Percentiles rank a stretch among this genome's conserved stretches.
Conservation (phyloP, 2,329 filamentous ascomycete genomes). For the Trichoderma atroviride region DNA sequence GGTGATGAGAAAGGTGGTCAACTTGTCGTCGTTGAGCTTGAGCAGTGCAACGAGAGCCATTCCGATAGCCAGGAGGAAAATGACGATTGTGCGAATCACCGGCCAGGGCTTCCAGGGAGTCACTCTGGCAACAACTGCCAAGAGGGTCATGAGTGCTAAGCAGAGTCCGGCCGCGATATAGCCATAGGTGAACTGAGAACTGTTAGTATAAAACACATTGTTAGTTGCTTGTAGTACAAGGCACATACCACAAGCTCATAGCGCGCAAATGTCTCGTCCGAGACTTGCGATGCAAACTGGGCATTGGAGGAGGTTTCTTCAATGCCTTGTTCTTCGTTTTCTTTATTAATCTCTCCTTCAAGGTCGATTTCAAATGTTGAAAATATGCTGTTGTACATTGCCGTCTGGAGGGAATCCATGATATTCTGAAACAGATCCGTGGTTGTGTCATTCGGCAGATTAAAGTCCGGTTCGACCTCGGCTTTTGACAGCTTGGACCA, state of each 20-base stretch:
- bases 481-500: conserved; percentile 33
- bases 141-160: conserved; percentile 38
- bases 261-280: conserved; percentile 32
- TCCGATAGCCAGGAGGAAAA: conserved; percentile 37
- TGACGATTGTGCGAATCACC: conserved; percentile 37
- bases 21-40: conserved; percentile 29
- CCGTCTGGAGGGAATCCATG: conserved; percentile 8
- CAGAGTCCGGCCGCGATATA: conserved; percentile 40
- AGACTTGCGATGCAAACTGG: conserved; percentile 33
- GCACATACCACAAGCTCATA: conserved; percentile 39
- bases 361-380: conserved; percentile 40
- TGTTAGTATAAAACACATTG: not conserved
- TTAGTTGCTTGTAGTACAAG: too few species aligned
- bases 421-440: conserved; percentile 5
- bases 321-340: conserved; percentile 18
- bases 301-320: not conserved
- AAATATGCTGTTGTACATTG: conserved; percentile 38
- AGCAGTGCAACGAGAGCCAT: conserved; percentile 36
- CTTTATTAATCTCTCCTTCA: not conserved
- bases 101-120: conserved; percentile 40
- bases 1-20: conserved; percentile 33
- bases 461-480: not conserved
- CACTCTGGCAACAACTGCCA: conserved; percentile 38
- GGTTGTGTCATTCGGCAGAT: not conserved
- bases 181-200: conserved; percentile 39